These are phyloP conservation scores for Oenanthe sinensis DNA, from an alignment of 129 eudicot species.

Conservation along the genomic window DNA sequence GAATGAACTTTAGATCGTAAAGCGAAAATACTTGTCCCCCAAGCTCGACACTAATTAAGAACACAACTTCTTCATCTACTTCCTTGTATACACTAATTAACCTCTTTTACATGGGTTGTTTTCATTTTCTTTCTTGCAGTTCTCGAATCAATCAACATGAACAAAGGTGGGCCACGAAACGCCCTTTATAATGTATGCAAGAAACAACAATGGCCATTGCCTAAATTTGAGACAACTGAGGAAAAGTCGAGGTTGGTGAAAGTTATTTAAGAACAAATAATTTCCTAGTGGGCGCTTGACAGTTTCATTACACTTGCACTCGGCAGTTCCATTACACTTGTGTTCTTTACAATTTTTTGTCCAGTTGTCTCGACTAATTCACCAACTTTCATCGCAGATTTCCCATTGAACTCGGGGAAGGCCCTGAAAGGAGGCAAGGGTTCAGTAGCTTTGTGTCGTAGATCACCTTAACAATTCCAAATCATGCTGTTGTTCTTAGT, in stretches of 20 bases:
- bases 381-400: slow-evolving; percentile 26
- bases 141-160: slow-evolving; percentile 46
- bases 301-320: not conserved
- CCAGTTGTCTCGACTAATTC: not conserved
- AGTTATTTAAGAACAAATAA: not conserved
- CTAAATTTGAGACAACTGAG: slow-evolving; percentile 50
- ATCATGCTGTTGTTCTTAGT: slow-evolving; percentile 33
- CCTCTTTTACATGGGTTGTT: not conserved
- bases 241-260: slow-evolving; percentile 48
- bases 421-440: slow-evolving; percentile 35
- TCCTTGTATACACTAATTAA: not conserved
- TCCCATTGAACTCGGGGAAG: slow-evolving; percentile 49
- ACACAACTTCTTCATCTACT: not conserved
- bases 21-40: not conserved
- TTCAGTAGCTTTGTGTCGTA: slow-evolving; percentile 47
- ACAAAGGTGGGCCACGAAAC: slow-evolving; percentile 85
- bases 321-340: not conserved
- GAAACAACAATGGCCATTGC: slow-evolving; percentile 85
- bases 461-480: slow-evolving; percentile 61
- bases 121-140: slow-evolving; percentile 27
- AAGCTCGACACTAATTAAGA: not conserved
- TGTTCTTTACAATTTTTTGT: not conserved
- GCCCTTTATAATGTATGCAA: slow-evolving; percentile 64
- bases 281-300: not conserved
- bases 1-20: too few species aligned